A percentile compares a stretch with the other conserved stretches of the same genome.
These are phyloP conservation scores for Tuber magnatum DNA, from an alignment of 495 filamentous ascomycete genomes.

Conservation along the genomic window DNA sequence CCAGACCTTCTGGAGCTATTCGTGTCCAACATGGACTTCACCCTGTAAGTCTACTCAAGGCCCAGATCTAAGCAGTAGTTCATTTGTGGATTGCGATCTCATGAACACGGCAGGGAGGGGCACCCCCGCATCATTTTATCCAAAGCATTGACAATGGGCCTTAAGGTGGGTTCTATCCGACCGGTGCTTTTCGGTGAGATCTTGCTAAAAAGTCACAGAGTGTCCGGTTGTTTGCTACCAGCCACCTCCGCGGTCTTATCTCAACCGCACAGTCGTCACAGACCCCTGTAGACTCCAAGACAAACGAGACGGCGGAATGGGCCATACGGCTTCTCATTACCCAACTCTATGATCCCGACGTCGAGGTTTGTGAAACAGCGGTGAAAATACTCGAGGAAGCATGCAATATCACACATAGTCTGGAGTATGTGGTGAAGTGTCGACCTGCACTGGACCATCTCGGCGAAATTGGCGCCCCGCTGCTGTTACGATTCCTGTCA, in stretches of 20 bases:
- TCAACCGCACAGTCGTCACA: slow-evolving; percentile 26
- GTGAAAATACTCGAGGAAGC: slow-evolving; percentile 96
- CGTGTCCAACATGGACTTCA: slow-evolving; percentile 85
- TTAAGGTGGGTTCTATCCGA: slow-evolving; percentile 51
- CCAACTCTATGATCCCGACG: slow-evolving; percentile 92
- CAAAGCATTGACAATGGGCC: slow-evolving; percentile 83
- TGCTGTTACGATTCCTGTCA: slow-evolving; percentile 82
- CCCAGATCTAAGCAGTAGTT: not conserved
- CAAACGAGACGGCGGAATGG: slow-evolving; percentile 65
- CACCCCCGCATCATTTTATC: slow-evolving; percentile 87
- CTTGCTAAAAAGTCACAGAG: slow-evolving; percentile 23
- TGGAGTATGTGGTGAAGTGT: slow-evolving; percentile 95
- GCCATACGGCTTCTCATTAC: slow-evolving; percentile 93
- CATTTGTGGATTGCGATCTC: slow-evolving; percentile 17
- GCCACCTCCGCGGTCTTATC: slow-evolving; percentile 40
- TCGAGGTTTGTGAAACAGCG: slow-evolving; percentile 89
- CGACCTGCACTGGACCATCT: slow-evolving; percentile 92
- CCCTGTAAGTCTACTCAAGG: slow-evolving; percentile 46
- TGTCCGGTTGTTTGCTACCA: slow-evolving; percentile 39
- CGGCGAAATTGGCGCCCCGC: slow-evolving; percentile 90
- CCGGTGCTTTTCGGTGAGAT: not conserved
- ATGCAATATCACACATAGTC: slow-evolving; percentile 77
- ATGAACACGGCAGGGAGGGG: slow-evolving; percentile 49
- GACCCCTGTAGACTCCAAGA: slow-evolving; percentile 17
- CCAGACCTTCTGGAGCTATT: slow-evolving; percentile 84